Conservation (phyloP, 345 rosid genomes). For the Eucalyptus decipiens region DNA sequence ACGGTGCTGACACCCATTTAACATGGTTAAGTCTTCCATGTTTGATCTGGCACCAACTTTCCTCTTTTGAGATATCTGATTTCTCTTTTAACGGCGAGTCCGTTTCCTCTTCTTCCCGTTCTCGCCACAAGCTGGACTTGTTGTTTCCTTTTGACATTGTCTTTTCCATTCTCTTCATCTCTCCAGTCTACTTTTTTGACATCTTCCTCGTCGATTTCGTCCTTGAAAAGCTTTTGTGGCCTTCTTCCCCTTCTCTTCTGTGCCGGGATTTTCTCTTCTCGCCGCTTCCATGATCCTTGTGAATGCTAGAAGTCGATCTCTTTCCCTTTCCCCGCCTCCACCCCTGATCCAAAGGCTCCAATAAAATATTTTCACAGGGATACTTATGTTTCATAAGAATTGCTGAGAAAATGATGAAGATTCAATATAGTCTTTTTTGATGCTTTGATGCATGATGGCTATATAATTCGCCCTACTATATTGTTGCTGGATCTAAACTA, state of each 20-base stretch:
- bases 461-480: no score
- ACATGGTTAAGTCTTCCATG: constrained; percentile 32
- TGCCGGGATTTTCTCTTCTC: constrained; percentile 54
- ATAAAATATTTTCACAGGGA: neutral
- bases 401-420: no score
- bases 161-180: constrained; percentile 35
- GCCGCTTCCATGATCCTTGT: constrained; percentile 37
- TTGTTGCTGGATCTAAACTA: no score
- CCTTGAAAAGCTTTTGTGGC: constrained; percentile 50
- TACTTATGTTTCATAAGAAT: no score
- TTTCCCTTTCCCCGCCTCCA: constrained; percentile 68
- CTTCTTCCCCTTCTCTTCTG: constrained; percentile 54
- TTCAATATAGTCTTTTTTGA: no score
- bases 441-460: no score
- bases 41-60: constrained; percentile 29
- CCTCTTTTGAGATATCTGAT: constrained; percentile 29
- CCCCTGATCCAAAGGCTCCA: constrained; percentile 19
- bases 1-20: constrained; percentile 44
- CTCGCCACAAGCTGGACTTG: constrained; percentile 24
- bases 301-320: constrained; percentile 25
- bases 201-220: constrained; percentile 41
- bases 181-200: constrained; percentile 29
- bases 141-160: constrained; percentile 14
- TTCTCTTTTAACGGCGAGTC: constrained; percentile 33
- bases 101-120: constrained; percentile 52